Conservation (phyloP, 2,329 filamentous ascomycete species). For the Aspergillus sp. region DNA sequence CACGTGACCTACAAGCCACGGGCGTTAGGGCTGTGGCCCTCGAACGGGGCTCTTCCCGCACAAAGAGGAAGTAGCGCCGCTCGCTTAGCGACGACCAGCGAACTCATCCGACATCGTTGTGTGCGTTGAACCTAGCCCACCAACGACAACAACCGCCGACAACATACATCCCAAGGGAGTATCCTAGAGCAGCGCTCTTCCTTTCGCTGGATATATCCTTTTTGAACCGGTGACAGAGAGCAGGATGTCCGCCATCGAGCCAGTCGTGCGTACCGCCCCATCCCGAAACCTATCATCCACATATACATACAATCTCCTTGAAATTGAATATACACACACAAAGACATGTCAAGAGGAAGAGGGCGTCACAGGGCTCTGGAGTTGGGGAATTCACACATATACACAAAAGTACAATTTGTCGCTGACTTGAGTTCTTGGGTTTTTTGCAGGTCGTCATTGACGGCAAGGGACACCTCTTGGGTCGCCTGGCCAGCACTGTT, state of each 20-base stretch:
- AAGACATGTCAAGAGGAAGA: neutral
- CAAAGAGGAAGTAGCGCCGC: conserved; percentile 34
- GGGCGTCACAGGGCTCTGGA: neutral
- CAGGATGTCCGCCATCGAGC: conserved; percentile 68
- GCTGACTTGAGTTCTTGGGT: conserved; percentile 47
- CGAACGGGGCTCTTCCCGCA: conserved; percentile 32
- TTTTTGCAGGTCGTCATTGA: conserved; percentile 86
- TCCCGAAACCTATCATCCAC: conserved; percentile 7
- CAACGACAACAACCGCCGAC: conserved; percentile 52
- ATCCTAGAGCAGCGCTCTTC: conserved; percentile 46
- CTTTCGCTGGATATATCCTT: conserved; percentile 45
- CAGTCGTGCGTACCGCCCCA: conserved; percentile 58
- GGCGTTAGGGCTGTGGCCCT: conserved; percentile 45
- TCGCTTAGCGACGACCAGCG: conserved; percentile 45
- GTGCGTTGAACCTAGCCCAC: conserved; percentile 44
- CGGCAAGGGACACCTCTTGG: conserved; percentile 99
- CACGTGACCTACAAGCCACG: conserved; percentile 29
- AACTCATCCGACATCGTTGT: conserved; percentile 46
- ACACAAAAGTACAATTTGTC: conserved; percentile 16
- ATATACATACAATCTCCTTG: neutral
- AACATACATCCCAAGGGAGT: conserved; percentile 46
- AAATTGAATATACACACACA: neutral
- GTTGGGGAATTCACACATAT: neutral
- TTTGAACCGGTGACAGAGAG: conserved; percentile 44
- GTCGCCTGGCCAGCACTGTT: conserved; percentile 95